Evolutionary conservation across 2,329 filamentous ascomycete genomes (phyloP).

Genomic region (Graphium sp.): DNA sequence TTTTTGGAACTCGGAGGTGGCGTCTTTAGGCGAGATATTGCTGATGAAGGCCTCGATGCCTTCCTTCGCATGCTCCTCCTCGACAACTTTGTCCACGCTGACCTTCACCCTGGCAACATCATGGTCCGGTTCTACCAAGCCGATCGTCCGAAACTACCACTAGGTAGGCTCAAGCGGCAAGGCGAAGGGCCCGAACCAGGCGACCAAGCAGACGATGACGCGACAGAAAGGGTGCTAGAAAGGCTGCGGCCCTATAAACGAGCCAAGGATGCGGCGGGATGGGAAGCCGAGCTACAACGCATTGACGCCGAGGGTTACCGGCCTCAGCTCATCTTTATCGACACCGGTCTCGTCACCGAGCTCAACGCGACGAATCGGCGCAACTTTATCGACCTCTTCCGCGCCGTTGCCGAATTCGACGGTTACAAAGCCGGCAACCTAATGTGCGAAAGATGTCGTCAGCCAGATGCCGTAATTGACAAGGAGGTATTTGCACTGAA

Average conservation of each 20-base stretch:
- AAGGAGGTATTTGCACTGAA: conserved; percentile 82
- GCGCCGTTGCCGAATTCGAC: conserved; percentile 88
- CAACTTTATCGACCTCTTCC: conserved; percentile 94
- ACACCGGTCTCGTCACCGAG: conserved; percentile 89
- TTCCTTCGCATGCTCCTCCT: conserved; percentile 94
- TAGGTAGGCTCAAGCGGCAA: conserved; percentile 11
- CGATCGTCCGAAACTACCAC: conserved; percentile 45
- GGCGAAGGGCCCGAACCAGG: conserved; percentile 12
- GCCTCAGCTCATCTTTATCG: conserved; percentile 92
- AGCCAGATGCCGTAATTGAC: conserved; percentile 79
- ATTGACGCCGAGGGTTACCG: conserved; percentile 80
- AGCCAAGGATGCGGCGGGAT: conserved; percentile 45
- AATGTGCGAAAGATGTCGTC: conserved; percentile 90
- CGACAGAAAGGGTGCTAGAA: conserved; percentile 73
- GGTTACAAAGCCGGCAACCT: conserved; percentile 88
- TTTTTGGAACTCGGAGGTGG: conserved; percentile 88
- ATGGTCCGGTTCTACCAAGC: conserved; percentile 98
- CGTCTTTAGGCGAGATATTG: conserved; percentile 84
- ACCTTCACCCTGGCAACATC: conserved; percentile 93
- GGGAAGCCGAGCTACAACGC: conserved; percentile 56
- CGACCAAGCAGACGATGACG: conserved; percentile 43
- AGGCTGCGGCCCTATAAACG: conserved; percentile 58
- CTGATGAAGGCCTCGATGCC: conserved; percentile 84
- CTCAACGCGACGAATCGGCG: conserved; percentile 70
- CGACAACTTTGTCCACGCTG: conserved; percentile 95